Evolutionary conservation across 2,329 filamentous ascomycete species (phyloP), one percentile per base, ranked within the genome.

Genomic region (Venturiaceae sp.): DNA sequence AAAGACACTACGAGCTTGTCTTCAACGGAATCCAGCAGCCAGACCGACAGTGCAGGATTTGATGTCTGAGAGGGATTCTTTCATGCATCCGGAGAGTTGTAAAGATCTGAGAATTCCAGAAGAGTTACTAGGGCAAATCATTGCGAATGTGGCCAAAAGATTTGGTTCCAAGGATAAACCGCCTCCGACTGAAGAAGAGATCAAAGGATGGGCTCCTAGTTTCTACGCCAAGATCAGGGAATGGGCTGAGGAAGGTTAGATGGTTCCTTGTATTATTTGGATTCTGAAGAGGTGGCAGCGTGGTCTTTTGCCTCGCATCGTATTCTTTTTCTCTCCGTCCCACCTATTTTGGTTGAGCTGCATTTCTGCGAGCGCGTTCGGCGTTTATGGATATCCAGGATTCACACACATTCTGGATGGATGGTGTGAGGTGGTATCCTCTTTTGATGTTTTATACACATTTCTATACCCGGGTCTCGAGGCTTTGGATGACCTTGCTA

Each of bases 61-160:
- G 37, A 73, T 86, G 8, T 71, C 74, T 54, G 75, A 78, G n/a
- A 66, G 71, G 7, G 82, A 86, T 63, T 73, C 76, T 2, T 86
- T 82, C 63, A 66, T 85, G 58, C 79, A 83, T 62, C 83, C 83
- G 0, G 82, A 84, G 55, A 69, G 71, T 4, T 67, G 72, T 11
- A 69, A 74, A 26, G 75, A 75, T 47, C 62, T 81, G 70, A 13
- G 77, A 3, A 73, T 74, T 23, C 65, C 68, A 2, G 66, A 84
- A 66, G 81, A 83, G n/a, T 72, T 85, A 66, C 72, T 86, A 4
- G 78, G 75, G 2, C 77, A 82, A 62, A 82, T 86, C 33, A 76
- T 86, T 62, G 74, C 76, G 55, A 80, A 81, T 53, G 81, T 86
- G 16, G 78, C 83, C 3, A 78, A 83, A 60, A 78, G 84, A 62